These are phyloP conservation scores for Fraxinus quadrangulata DNA, from an alignment of 257 asterid species.

Conservation along the genomic window DNA sequence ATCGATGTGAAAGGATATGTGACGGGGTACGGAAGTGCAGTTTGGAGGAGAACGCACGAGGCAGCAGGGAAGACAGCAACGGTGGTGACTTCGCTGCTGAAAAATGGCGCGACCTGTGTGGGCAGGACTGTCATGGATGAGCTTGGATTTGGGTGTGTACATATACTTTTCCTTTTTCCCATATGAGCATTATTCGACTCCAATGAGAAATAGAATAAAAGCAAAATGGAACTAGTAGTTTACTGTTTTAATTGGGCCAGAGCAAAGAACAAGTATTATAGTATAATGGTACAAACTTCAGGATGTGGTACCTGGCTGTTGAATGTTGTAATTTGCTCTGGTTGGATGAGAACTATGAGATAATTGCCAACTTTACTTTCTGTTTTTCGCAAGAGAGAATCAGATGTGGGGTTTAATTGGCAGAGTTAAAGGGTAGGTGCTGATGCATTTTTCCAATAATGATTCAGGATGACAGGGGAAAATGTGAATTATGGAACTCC, in stretches of 20 bases:
- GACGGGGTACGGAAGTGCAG: constrained; percentile 86
- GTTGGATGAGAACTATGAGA: background rate
- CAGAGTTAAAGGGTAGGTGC: background rate
- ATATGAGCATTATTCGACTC: background rate
- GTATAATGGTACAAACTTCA: background rate
- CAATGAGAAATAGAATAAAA: background rate
- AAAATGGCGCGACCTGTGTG: constrained; percentile 74
- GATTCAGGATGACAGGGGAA: constrained; percentile 82
- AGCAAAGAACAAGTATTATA: background rate
- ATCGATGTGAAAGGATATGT: constrained; percentile 82
- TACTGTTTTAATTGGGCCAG: too few relatives aligned
- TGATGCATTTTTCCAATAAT: constrained; percentile 28
- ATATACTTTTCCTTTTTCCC: constrained; percentile 3
- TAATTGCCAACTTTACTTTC: background rate
- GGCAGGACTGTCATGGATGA: constrained; percentile 93
- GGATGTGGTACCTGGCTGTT: background rate
- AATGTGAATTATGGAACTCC: constrained; percentile 78
- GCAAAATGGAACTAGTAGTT: too few relatives aligned
- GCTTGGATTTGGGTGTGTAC: constrained; percentile 81
- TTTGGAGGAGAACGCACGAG: constrained; percentile 85
- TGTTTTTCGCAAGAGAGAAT: background rate
- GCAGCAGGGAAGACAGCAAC: constrained; percentile 72
- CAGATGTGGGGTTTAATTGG: background rate
- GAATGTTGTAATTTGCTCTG: constrained; percentile 17
- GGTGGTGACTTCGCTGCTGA: constrained; percentile 68